Evolutionary conservation across 2,329 filamentous ascomycete genomes (phyloP).

Genomic region (Ophiostoma piceae): DNA sequence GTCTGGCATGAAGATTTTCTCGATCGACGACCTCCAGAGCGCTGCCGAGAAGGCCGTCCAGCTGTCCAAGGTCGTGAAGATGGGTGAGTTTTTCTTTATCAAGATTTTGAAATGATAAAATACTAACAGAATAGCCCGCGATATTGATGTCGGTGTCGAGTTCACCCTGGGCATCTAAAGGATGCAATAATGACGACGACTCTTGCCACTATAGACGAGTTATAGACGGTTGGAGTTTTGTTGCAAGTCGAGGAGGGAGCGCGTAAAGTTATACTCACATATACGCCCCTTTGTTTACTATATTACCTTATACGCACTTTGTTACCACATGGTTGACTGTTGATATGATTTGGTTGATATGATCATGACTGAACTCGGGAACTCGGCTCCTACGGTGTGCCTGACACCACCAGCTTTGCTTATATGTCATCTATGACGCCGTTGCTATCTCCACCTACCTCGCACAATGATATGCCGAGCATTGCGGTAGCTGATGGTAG

Average conservation of each 20-base stretch:
- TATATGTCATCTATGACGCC: neutral
- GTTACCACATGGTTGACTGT: neutral
- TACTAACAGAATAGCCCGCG: conserved; percentile 57
- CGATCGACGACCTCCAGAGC: conserved; percentile 94
- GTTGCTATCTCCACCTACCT: neutral
- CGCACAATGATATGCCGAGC: neutral
- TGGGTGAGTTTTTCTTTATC: conserved; percentile 58
- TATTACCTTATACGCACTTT: conserved; percentile 8
- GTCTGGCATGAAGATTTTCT: conserved; percentile 98
- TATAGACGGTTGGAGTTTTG: conserved; percentile 1
- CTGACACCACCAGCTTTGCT: no score
- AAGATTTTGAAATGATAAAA: neutral
- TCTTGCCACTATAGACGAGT: neutral
- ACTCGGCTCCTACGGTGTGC: no score
- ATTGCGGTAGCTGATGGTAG: neutral
- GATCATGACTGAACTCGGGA: neutral
- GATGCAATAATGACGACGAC: neutral
- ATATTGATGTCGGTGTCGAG: conserved; percentile 95
- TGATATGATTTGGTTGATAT: no score
- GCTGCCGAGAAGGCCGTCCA: conserved; percentile 98
- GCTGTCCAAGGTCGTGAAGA: conserved; percentile 98
- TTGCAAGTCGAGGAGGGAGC: conserved; percentile 4
- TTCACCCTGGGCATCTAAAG: conserved; percentile 86
- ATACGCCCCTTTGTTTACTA: conserved; percentile 13
- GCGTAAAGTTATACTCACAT: conserved; percentile 9